A percentile compares a stretch with the other conserved stretches of the same genome.
Conservation (phyloP, 192 early-diverging fungal genomes). For the Coemansia sp. region DNA sequence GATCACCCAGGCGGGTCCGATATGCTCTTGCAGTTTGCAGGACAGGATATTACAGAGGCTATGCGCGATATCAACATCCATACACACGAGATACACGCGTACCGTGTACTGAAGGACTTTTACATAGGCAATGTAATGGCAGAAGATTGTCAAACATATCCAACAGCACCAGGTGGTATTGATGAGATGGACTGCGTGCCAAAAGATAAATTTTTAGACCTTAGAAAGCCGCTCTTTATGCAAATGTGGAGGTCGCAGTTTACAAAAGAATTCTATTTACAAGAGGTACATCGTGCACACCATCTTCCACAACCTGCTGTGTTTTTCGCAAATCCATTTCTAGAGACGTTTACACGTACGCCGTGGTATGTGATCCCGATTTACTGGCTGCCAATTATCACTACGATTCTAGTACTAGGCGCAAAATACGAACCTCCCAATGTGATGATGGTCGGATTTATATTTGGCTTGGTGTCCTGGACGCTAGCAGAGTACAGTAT, state of each 20-base stretch:
- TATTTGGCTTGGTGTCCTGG: slow-evolving; percentile 76
- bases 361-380: slow-evolving; percentile 89
- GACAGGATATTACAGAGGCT: slow-evolving; percentile 74
- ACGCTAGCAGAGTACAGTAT: slow-evolving; percentile 86
- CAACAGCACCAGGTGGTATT: slow-evolving; percentile 42
- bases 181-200: slow-evolving; percentile 54
- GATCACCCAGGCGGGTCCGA: slow-evolving; percentile 96
- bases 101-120: slow-evolving; percentile 83
- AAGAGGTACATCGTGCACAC: slow-evolving; percentile 89
- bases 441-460: slow-evolving; percentile 54
- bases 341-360: slow-evolving; percentile 86
- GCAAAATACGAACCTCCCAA: slow-evolving; percentile 34
- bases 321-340: slow-evolving; percentile 71
- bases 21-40: slow-evolving; percentile 81
- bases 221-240: slow-evolving; percentile 73
- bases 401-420: slow-evolving; percentile 25
- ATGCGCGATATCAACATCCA: slow-evolving; percentile 79
- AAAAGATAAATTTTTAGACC: slow-evolving; percentile 75
- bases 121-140: slow-evolving; percentile 65
- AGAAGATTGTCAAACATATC: slow-evolving; percentile 51
- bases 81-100: slow-evolving; percentile 79
- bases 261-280: slow-evolving; percentile 79
- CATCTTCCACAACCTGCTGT: slow-evolving; percentile 73
- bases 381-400: slow-evolving; percentile 81
- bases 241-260: slow-evolving; percentile 77